Conservation (phyloP, 768 basidiomycete species). For the Russula brevipes region DNA sequence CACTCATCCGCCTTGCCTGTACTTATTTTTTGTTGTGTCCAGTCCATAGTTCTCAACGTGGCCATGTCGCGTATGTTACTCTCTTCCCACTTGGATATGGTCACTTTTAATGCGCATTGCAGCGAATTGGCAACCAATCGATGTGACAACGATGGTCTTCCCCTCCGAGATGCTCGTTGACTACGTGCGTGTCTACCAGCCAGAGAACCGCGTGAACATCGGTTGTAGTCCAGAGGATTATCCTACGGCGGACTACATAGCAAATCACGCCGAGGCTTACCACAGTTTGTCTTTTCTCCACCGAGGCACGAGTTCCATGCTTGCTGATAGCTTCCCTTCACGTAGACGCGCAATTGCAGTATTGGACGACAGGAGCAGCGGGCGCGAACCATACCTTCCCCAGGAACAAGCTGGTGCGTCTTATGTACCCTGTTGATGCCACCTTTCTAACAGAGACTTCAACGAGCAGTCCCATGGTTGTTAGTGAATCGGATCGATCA, state of each 20-base stretch:
- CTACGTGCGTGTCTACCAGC: slow-evolving; percentile 79
- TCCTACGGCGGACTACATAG: slow-evolving; percentile 64
- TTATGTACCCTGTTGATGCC: neutral
- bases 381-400: slow-evolving; percentile 34
- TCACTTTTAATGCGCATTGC: neutral
- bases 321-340: neutral
- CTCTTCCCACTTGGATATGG: neutral
- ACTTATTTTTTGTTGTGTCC: neutral
- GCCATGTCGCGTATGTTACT: slow-evolving; percentile 48
- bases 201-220: slow-evolving; percentile 48
- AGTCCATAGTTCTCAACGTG: slow-evolving; percentile 55
- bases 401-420: slow-evolving; percentile 28
- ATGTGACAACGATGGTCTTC: slow-evolving; percentile 54
- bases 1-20: neutral
- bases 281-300: slow-evolving; percentile 40
- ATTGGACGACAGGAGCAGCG: slow-evolving; percentile 28
- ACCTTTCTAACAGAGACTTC: neutral
- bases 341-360: slow-evolving; percentile 33
- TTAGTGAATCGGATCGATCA: neutral
- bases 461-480: slow-evolving; percentile 13
- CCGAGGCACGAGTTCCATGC: slow-evolving; percentile 1
- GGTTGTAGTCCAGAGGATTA: slow-evolving; percentile 62
- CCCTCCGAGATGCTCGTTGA: slow-evolving; percentile 68
- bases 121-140: slow-evolving; percentile 65
- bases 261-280: slow-evolving; percentile 51